Evolutionary conservation across 202 grass and related monocot species (phyloP).

Genomic region (Zizania palustris): DNA sequence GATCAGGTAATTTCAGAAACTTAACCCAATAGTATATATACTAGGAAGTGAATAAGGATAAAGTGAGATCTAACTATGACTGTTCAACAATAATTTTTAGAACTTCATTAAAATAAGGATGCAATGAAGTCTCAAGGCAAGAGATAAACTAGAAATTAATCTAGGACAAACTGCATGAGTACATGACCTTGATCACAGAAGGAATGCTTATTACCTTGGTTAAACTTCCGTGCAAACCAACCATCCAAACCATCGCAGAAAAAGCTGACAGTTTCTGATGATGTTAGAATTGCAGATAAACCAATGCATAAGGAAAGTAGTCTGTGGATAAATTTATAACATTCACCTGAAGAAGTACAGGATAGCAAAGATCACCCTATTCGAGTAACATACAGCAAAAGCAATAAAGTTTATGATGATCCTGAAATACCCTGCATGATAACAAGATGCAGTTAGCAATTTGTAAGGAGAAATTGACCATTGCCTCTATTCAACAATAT

Average conservation of each 20-base stretch:
- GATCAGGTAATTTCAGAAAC: constrained; percentile 17
- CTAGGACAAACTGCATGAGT: background rate
- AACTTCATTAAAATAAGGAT: background rate
- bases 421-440: constrained; percentile 76
- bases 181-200: constrained; percentile 18
- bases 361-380: constrained; percentile 77
- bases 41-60: background rate
- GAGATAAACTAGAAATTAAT: background rate
- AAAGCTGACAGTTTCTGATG: constrained; percentile 60
- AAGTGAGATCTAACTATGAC: background rate
- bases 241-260: constrained; percentile 93
- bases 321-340: constrained; percentile 10
- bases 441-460: constrained; percentile 10
- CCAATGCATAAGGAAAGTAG: constrained; percentile 6
- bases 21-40: too few relatives aligned
- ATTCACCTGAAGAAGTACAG: constrained; percentile 84
- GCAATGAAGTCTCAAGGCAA: constrained; percentile 1
- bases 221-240: constrained; percentile 87
- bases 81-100: background rate
- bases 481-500: background rate
- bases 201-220: constrained; percentile 72
- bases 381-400: constrained; percentile 72
- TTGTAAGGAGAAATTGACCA: background rate
- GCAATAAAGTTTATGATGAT: constrained; percentile 87
- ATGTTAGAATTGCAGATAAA: constrained; percentile 33